These are phyloP conservation scores for Herpetomonas tarakana DNA, from an alignment of 208 protist species.

Conservation along the genomic window DNA sequence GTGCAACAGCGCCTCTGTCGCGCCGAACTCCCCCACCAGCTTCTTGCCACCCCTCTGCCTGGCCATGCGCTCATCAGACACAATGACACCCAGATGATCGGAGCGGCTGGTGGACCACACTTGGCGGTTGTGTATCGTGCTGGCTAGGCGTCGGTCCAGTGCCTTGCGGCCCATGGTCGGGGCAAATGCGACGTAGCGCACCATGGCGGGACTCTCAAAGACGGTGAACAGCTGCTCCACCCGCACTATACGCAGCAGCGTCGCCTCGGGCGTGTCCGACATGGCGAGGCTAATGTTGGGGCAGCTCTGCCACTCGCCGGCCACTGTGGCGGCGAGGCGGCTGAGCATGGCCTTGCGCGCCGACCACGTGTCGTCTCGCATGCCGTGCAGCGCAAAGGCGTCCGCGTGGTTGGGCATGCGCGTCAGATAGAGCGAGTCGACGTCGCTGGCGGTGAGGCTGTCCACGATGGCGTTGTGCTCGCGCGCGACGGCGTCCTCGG, in stretches of 20 bases:
- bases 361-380: slow-evolving; percentile 12
- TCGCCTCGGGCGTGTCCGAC: slow-evolving; percentile 24
- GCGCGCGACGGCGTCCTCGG: slow-evolving; percentile 15
- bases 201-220: slow-evolving; percentile 20
- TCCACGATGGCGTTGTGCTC: slow-evolving; percentile 9
- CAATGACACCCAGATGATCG: slow-evolving; percentile 18
- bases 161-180: slow-evolving; percentile 10
- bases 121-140: slow-evolving; percentile 18
- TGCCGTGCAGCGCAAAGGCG: slow-evolving; percentile 12
- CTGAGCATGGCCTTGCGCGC: slow-evolving; percentile 28
- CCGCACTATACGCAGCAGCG: slow-evolving; percentile 21
- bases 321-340: slow-evolving; percentile 17
- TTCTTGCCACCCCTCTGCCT: background rate
- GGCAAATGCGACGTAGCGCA: slow-evolving; percentile 33
- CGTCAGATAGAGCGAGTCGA: slow-evolving; percentile 20
- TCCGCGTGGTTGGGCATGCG: slow-evolving; percentile 21
- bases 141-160: slow-evolving; percentile 20
- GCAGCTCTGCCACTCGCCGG: slow-evolving; percentile 21
- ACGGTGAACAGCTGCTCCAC: slow-evolving; percentile 21
- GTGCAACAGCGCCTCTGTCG: slow-evolving; percentile 14
- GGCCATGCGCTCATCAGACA: slow-evolving; percentile 11
- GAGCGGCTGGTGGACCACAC: slow-evolving; percentile 19
- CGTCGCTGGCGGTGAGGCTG: slow-evolving; percentile 10
- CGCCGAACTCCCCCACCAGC: slow-evolving; percentile 12
- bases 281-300: slow-evolving; percentile 34